Conservation (phyloP, 371 early-diverging fungal genomes). For the Entomophthora muscae region DNA sequence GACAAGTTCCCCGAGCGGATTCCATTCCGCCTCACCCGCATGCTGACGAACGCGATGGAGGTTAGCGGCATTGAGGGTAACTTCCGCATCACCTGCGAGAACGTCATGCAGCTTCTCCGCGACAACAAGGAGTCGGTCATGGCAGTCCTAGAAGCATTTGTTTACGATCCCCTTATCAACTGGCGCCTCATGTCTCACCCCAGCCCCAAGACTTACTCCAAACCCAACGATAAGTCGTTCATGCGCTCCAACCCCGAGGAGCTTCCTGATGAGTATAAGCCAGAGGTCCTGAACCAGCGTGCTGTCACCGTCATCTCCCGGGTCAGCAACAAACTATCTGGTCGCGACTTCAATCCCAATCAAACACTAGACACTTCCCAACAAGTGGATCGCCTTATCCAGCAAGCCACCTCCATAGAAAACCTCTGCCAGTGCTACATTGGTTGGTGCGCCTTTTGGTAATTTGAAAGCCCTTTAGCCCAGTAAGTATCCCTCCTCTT, state of each 20-base stretch:
- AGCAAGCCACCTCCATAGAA: conserved; percentile 83
- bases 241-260: conserved; percentile 5
- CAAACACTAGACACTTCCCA: conserved; percentile 61
- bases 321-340: conserved; percentile 26
- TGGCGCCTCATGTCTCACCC: conserved; percentile 46
- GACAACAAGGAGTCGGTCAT: conserved; percentile 92
- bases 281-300: conserved; percentile 25
- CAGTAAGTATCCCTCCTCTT: too few relatives aligned
- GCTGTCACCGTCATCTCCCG: conserved; percentile 39
- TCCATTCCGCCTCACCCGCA: conserved; percentile 97
- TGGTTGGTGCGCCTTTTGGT: conserved; percentile 60
- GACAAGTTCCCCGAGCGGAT: conserved; percentile 96
- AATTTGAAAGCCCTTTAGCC: too few relatives aligned
- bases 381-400: conserved; percentile 86
- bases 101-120: conserved; percentile 90
- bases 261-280: conserved; percentile 8
- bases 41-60: conserved; percentile 97
- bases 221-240: not conserved
- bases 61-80: conserved; percentile 90
- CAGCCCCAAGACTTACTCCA: conserved; percentile 17
- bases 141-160: conserved; percentile 97
- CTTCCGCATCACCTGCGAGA: conserved; percentile 87
- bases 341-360: conserved; percentile 80
- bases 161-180: conserved; percentile 93
- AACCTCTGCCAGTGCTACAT: conserved; percentile 91